Base-by-base conservation (phyloP, 1,284 basidiomycete genomes). In the Boletus sp. region DNA sequence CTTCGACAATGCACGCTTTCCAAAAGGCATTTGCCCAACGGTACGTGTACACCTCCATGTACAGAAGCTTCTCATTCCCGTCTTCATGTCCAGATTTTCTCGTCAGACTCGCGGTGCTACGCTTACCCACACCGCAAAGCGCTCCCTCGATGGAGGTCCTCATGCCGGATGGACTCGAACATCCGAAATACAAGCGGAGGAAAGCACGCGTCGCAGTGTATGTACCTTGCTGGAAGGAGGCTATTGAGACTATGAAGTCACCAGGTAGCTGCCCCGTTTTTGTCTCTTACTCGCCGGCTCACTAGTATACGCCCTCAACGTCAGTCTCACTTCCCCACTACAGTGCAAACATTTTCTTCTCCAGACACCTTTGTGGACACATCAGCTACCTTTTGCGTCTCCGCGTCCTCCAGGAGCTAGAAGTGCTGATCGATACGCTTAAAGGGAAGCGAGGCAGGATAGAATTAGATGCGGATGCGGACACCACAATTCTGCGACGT, bases 381-480 rank as follows among this genome's bases (percentile, higher is more conserved):
- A 72, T 86, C 32, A 66, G 68, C 2, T 82, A 88, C 58, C 70
- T 84, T 16, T 69, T 90, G 10, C 83, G 87, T 36, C 61, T 84
- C 16, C 80, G 87, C 17, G 75, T 88, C 13, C 67, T 90, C 2
- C 87, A 89, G 60, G 88, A 90, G 58, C 64, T 90, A 4, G 72
- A 82, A 34, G 58, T 88, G 8, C 66, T 89, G 32, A 67, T 66
- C 1, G 72, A 50, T 20, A 14, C 35, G 8, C 51, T 65, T 19
- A 55, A 52, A 47, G 41, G 13, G 20, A 48, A 34, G 17, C 44
- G 34, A 12, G 2, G 29, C 2, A 46, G 29, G 41, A 22, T 35
- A 17, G 14, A 42, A 46, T 64, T 55, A 50, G 43, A 47, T 29
- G 29, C 30, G 8, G 40, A 45, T 12, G 17, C n/a, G 1, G 51